Conservation (phyloP, 305 asterid genomes). For the Fraxinus latifolia region DNA sequence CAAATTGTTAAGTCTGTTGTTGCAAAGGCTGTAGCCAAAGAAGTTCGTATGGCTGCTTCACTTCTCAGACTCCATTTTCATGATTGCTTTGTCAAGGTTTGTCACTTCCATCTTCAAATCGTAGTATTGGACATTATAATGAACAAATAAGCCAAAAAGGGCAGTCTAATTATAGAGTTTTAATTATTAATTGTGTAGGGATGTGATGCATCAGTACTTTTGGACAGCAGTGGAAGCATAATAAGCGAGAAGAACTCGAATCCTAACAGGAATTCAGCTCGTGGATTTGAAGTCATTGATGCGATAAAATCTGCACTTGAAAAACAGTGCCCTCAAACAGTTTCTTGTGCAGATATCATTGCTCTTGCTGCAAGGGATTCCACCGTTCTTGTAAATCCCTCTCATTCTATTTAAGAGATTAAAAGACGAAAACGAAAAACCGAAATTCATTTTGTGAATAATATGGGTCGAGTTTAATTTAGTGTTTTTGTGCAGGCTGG, state of each 20-base stretch:
- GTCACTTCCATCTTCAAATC: neutral
- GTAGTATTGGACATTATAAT: neutral
- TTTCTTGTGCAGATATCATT: constrained; percentile 69
- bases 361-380: constrained; percentile 88
- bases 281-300: constrained; percentile 49
- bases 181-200: constrained; percentile 25
- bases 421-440: neutral
- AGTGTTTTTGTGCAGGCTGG: constrained; percentile 46
- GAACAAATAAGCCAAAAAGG: neutral
- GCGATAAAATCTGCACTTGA: constrained; percentile 45
- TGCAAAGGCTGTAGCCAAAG: constrained; percentile 69
- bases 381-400: constrained; percentile 52
- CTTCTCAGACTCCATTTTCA: constrained; percentile 86
- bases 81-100: constrained; percentile 88
- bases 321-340: constrained; percentile 44
- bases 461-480: neutral
- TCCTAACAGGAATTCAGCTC: constrained; percentile 45
- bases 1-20: constrained; percentile 61
- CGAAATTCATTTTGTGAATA: neutral
- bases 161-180: neutral
- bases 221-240: constrained; percentile 33
- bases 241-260: constrained; percentile 38
- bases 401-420: neutral
- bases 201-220: constrained; percentile 48
- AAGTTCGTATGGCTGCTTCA: constrained; percentile 96